Percentiles rank a stretch among this genome's conserved stretches.
These are phyloP conservation scores for Acacia confusa DNA, from an alignment of 306 rosid genomes.

Conservation along the genomic window DNA sequence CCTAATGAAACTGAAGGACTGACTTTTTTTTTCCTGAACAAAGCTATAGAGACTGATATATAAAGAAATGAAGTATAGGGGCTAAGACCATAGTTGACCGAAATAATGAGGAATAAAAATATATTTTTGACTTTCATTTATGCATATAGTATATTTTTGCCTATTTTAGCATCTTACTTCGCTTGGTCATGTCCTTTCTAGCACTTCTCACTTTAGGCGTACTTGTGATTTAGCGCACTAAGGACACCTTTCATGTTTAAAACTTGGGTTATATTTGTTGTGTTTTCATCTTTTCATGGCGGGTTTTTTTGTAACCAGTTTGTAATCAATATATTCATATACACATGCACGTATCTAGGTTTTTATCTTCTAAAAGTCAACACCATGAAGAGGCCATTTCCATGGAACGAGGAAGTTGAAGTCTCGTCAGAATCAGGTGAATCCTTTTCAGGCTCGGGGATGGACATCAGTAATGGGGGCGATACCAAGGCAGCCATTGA, in stretches of 20 bases:
- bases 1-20: background rate
- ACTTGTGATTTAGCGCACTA: background rate
- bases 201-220: background rate
- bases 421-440: conserved; percentile 54
- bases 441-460: conserved; percentile 50
- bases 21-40: background rate
- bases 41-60: background rate
- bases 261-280: background rate
- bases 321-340: background rate
- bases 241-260: background rate
- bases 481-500: conserved; percentile 19
- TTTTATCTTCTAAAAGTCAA: background rate
- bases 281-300: background rate
- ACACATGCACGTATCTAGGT: background rate
- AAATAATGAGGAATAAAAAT: background rate
- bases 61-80: background rate
- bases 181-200: background rate
- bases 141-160: background rate
- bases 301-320: background rate
- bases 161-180: background rate
- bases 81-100: background rate
- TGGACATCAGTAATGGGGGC: conserved; percentile 22
- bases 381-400: conserved; percentile 61
- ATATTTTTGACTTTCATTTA: background rate
- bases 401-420: conserved; percentile 54